A percentile compares a stretch with the other conserved stretches of the same genome.
Evolutionary conservation across 176 grass and related monocot species (phyloP).

Genomic region (Aegilops sharonensis): DNA sequence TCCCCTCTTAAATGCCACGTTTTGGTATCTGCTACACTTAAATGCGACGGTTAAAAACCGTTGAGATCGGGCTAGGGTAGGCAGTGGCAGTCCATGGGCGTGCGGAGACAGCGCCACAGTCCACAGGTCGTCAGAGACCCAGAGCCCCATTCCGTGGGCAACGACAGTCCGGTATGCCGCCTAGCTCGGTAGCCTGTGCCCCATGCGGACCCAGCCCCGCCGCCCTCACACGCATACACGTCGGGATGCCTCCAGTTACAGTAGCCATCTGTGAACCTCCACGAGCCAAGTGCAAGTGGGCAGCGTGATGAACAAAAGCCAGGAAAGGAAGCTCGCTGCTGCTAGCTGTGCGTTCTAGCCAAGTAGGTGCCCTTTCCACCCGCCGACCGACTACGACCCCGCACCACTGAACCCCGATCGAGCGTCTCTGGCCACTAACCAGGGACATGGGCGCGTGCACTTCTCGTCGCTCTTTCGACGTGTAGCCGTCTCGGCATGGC

Average conservation of each 20-base stretch:
- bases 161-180: neutral
- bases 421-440: neutral
- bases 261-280: neutral
- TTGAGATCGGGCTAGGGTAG: constrained; percentile 19
- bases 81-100: too few species aligned
- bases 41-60: constrained; percentile 51
- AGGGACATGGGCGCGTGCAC: neutral
- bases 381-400: neutral
- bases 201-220: neutral
- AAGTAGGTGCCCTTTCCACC: neutral
- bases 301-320: too few species aligned
- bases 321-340: neutral
- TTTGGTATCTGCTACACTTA: neutral
- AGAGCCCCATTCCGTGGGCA: neutral
- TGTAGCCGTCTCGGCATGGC: neutral
- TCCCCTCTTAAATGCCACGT: neutral
- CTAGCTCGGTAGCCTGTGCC: neutral
- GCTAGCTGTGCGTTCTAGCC: neutral
- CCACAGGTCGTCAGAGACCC: neutral
- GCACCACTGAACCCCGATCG: neutral
- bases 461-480: neutral
- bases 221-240: neutral
- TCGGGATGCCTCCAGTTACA: neutral
- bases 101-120: neutral
- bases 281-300: neutral